Base-by-base conservation (phyloP, 139 green algal species). In the Coelastrella sp. region DNA sequence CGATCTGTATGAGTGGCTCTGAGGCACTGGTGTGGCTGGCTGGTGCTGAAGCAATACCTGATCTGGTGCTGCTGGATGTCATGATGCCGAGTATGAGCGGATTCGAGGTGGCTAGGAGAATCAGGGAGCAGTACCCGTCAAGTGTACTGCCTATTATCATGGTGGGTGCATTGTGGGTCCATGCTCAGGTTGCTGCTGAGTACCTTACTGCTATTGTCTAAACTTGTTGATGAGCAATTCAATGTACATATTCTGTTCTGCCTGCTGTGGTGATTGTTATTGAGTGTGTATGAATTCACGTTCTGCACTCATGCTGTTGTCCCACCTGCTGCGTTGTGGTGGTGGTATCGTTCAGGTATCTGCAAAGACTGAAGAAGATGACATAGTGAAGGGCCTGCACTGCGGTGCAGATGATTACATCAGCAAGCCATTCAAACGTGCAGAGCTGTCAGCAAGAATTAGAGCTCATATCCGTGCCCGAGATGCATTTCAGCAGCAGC, bases 31-130 rank as follows among this genome's bases (percentile, higher is more conserved):
- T 1, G 7, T 69, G 62, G 32, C 64, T 85, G n/a, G 79, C 50
- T 17, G 38, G 78, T 21, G 27, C 75, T 4, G 45, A 59, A 23
- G 9, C n/a, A 1, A 85, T 93, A 60, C 92, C 92, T 0, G 90
- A 95, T 84, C 25, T 92, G 32, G 91, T 96, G 48, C 85, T 96
- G 72, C 89, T 96, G 48, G 92, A 96, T 43, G 91, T 96, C 0
- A 96, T 96, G 93, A 96, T 96, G 93, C 93, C 93, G 1, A 87
- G 83, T 4, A 93, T 95, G 85, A 94, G 89, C 82, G 93, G 93
- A 35, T 95, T 93, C 51, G 92, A 92, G 67, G 88, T 92, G 23
- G 80, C 80, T 3, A 5, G 19, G 30, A 23, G 48, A 21, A 50
- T 92, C 43, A 83, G 85, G 15, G 53, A 89, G 79, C 59, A 81